Conservation (phyloP, 495 filamentous ascomycete species). For the Talaromyces borbonicus region DNA sequence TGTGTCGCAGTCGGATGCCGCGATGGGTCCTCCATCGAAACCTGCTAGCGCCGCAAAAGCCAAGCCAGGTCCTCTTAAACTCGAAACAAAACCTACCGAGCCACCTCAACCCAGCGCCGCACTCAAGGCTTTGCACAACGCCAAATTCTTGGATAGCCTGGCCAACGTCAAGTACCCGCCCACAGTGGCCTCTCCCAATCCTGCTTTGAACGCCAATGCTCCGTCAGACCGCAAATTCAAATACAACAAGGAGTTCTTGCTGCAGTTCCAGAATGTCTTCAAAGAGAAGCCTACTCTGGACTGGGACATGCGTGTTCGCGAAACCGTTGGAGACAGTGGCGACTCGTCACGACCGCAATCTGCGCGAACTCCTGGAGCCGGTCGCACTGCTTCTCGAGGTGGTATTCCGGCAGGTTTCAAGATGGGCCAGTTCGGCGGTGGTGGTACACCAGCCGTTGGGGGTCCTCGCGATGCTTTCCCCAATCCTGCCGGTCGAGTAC, state of each 20-base stretch:
- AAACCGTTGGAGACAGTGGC: slow-evolving; percentile 68
- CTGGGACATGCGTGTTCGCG: slow-evolving; percentile 75
- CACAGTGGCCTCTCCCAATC: slow-evolving; percentile 77
- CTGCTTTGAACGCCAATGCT: slow-evolving; percentile 69
- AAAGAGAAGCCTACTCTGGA: slow-evolving; percentile 90
- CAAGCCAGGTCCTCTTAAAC: slow-evolving; percentile 74
- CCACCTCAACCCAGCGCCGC: slow-evolving; percentile 84
- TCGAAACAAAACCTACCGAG: slow-evolving; percentile 78
- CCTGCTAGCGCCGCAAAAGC: slow-evolving; percentile 42
- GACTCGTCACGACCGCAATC: slow-evolving; percentile 63
- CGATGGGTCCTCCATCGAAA: slow-evolving; percentile 47
- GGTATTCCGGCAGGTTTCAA: slow-evolving; percentile 32
- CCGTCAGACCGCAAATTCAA: slow-evolving; percentile 75
- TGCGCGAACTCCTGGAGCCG: slow-evolving; percentile 53
- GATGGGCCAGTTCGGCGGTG: slow-evolving; percentile 59
- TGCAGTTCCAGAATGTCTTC: slow-evolving; percentile 94
- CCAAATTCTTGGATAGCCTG: slow-evolving; percentile 69
- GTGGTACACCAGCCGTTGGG: slow-evolving; percentile 30
- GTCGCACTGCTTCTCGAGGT: slow-evolving; percentile 37
- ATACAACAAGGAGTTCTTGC: slow-evolving; percentile 89
- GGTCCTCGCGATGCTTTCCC: slow-evolving; percentile 57
- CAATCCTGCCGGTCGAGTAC: slow-evolving; percentile 20
- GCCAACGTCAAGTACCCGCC: slow-evolving; percentile 63
- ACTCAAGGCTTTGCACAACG: slow-evolving; percentile 80
- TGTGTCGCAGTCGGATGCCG: slow-evolving; percentile 38